These are phyloP conservation scores for Arthroderma uncinatum DNA, from an alignment of 2,329 filamentous ascomycete genomes.

Conservation along the genomic window DNA sequence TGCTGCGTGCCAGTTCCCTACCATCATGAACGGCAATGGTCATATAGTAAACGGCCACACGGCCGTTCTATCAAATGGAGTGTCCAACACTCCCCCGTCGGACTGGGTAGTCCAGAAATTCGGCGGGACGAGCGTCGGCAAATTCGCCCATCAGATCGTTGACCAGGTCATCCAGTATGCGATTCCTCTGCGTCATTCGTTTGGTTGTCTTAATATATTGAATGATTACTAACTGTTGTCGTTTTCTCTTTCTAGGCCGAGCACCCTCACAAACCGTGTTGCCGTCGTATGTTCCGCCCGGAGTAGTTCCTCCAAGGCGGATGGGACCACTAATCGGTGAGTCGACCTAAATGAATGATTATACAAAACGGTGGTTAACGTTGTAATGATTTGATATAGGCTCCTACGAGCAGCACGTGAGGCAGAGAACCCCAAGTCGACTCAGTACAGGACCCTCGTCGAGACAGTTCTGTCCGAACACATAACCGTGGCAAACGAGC, in stretches of 20 bases:
- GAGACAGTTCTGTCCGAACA: constrained; percentile 76
- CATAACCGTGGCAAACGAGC: constrained; percentile 55
- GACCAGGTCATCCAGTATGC: constrained; percentile 56
- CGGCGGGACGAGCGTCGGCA: constrained; percentile 88
- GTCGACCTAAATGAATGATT: constrained; percentile 27
- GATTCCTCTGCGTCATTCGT: constrained; percentile 4
- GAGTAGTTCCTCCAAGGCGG: constrained; percentile 85
- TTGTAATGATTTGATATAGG: constrained; percentile 18
- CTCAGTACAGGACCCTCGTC: constrained; percentile 62
- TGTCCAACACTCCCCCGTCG: constrained; percentile 11
- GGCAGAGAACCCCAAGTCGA: constrained; percentile 36
- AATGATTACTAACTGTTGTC: not conserved
- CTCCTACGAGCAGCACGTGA: constrained; percentile 40
- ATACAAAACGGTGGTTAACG: not conserved
- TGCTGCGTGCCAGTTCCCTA: constrained; percentile 1
- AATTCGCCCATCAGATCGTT: constrained; percentile 70
- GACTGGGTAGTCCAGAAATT: constrained; percentile 88
- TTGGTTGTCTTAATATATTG: not conserved
- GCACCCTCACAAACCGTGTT: constrained; percentile 58
- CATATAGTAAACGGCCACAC: constrained; percentile 13
- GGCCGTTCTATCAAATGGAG: constrained; percentile 17
- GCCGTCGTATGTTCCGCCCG: constrained; percentile 92
- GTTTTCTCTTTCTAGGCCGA: constrained; percentile 37
- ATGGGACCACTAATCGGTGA: constrained; percentile 90
- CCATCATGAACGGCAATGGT: constrained; percentile 15